These are phyloP conservation scores for Hyaloscypha hepaticicola DNA, from an alignment of 495 filamentous ascomycete genomes.

Conservation along the genomic window DNA sequence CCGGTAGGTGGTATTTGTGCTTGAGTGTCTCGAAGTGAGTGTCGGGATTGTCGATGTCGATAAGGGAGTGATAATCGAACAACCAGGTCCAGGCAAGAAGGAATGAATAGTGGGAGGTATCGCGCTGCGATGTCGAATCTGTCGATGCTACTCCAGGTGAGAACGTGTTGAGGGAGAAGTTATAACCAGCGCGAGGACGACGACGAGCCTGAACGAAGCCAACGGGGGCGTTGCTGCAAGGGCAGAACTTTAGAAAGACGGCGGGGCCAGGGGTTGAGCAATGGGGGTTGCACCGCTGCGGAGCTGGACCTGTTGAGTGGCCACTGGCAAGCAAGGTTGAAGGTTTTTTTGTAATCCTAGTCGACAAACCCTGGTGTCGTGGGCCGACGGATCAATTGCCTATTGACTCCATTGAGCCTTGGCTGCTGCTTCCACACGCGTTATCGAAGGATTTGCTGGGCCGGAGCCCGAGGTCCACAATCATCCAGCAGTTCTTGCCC, in stretches of 20 bases:
- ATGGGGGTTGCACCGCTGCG: neutral
- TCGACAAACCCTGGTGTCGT: neutral
- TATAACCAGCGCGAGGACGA: conserved; percentile 1
- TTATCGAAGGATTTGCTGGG: neutral
- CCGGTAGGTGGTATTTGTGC: conserved; percentile 19
- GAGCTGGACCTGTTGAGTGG: neutral
- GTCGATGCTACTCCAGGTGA: conserved; percentile 32
- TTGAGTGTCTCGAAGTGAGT: conserved; percentile 17
- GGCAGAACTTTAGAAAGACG: neutral
- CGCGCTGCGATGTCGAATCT: conserved; percentile 29
- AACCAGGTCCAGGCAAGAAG: conserved; percentile 43
- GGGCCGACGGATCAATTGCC: neutral
- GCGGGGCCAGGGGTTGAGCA: neutral
- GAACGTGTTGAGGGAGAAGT: conserved; percentile 36
- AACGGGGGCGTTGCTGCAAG: conserved; percentile 21
- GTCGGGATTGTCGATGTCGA: conserved; percentile 33
- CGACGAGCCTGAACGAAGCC: conserved; percentile 19
- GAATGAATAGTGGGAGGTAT: conserved; percentile 33
- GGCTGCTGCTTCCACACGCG: neutral
- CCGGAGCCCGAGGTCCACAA: neutral
- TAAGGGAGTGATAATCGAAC: conserved; percentile 37
- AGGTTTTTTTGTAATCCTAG: neutral
- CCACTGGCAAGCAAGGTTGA: neutral
- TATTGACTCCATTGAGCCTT: no score
- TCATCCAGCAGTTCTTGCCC: neutral